A percentile compares a stretch with the other conserved stretches of the same genome.
These are phyloP conservation scores for Penicillium coffeae DNA, from an alignment of 495 filamentous ascomycete species.

Conservation along the genomic window DNA sequence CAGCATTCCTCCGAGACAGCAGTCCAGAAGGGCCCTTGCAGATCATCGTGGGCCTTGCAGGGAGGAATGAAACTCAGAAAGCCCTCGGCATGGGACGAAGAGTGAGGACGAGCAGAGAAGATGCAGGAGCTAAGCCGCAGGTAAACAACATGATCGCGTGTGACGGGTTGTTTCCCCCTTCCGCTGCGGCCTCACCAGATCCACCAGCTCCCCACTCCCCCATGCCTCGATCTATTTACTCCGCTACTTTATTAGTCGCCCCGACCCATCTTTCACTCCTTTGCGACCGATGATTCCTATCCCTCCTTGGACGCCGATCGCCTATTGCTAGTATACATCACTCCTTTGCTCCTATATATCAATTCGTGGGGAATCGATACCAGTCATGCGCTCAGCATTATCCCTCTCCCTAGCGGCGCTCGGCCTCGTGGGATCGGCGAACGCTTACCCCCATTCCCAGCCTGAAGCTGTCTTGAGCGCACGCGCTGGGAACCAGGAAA, in stretches of 20 bases:
- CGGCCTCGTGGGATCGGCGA: conserved; percentile 23
- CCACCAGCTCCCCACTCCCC: conserved; percentile 3
- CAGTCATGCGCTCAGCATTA: conserved; percentile 30
- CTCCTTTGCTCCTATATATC: no score
- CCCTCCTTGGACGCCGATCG: neutral
- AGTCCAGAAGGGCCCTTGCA: conserved; percentile 3
- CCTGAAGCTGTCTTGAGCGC: conserved; percentile 8
- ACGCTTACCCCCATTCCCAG: conserved; percentile 15
- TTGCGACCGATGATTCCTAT: conserved; percentile 9
- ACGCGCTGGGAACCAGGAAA: conserved; percentile 16
- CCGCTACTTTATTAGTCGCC: conserved; percentile 14
- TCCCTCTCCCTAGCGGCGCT: conserved; percentile 26
- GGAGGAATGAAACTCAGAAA: conserved; percentile 1
- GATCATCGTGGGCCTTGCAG: neutral
- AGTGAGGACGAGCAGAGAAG: neutral
- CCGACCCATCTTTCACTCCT: conserved; percentile 13
- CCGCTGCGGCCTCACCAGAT: neutral
- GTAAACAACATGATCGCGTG: conserved; percentile 9
- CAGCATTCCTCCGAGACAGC: conserved; percentile 4
- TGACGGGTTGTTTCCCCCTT: conserved; percentile 14
- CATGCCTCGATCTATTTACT: conserved; percentile 2
- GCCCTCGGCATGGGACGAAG: neutral
- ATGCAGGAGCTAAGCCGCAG: conserved; percentile 1
- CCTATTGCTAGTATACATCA: neutral
- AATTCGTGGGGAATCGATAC: no score